Conservation (phyloP, 1,284 basidiomycete genomes). For the Omphalotus olearius region DNA sequence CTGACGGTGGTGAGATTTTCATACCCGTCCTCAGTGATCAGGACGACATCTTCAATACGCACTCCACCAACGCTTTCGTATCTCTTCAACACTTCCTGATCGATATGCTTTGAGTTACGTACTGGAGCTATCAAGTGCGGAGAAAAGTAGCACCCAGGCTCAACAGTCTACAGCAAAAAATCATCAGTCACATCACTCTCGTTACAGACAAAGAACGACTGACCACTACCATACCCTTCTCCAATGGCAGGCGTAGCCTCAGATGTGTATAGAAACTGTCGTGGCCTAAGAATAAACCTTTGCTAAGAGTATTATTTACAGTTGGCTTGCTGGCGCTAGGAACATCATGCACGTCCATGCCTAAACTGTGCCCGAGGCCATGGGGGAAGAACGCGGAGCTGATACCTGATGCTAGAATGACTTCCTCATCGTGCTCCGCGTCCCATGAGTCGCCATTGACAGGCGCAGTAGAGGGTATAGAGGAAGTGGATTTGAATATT, state of each 20-base stretch:
- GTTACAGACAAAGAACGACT: constrained; percentile 26
- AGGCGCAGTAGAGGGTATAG: constrained; percentile 4
- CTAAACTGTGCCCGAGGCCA: constrained; percentile 84
- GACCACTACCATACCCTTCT: constrained; percentile 80
- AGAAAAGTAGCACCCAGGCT: constrained; percentile 88
- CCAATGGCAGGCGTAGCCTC: constrained; percentile 67
- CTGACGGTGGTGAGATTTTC: constrained; percentile 80
- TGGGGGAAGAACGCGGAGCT: constrained; percentile 89
- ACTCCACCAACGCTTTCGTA: constrained; percentile 85
- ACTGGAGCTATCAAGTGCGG: constrained; percentile 72
- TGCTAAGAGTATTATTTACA: constrained; percentile 44
- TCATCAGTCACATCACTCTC: constrained; percentile 1
- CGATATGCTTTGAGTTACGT: constrained; percentile 64
- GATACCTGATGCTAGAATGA: constrained; percentile 71
- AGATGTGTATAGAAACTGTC: constrained; percentile 74
- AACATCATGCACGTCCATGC: constrained; percentile 87
- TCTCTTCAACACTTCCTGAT: constrained; percentile 63
- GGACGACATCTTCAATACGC: constrained; percentile 84
- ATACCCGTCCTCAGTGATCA: constrained; percentile 61
- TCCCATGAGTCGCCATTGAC: constrained; percentile 40
- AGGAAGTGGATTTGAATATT: constrained; percentile 63
- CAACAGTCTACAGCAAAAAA: constrained; percentile 56
- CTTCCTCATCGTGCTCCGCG: constrained; percentile 56
- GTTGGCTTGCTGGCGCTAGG: constrained; percentile 68
- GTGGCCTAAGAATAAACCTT: constrained; percentile 42